phyloP scores from a whole-genome alignment of 208 protist genomes.

The Leishmania gerbilli region DNA sequence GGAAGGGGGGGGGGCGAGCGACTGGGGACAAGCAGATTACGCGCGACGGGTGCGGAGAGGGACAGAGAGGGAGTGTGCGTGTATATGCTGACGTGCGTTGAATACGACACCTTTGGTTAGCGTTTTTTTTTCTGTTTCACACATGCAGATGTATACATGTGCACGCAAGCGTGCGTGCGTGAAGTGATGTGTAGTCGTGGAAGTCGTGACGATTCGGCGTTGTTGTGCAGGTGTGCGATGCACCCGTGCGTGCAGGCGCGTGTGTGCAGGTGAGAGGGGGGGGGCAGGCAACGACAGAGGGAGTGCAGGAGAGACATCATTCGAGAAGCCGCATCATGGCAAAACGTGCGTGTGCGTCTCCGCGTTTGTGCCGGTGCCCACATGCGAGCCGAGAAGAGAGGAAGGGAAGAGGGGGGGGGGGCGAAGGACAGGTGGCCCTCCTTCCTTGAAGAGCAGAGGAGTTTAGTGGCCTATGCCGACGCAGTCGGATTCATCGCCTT shows the following conservation, averaged over 20 bases:
- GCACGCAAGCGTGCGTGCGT: background rate
- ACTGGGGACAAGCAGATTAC: background rate
- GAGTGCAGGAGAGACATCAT: background rate
- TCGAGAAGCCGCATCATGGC: background rate
- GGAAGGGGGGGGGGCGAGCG: background rate
- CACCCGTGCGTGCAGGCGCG: background rate
- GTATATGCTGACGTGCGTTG: background rate
- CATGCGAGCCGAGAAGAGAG: background rate
- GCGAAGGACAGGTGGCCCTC: no score
- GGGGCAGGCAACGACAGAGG: background rate
- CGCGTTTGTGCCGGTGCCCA: background rate
- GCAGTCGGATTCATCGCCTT: background rate
- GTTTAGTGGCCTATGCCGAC: no score
- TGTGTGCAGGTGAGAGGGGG: background rate
- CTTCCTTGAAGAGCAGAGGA: background rate
- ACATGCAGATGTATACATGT: no score
- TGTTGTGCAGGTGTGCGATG: background rate
- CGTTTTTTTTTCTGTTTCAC: background rate
- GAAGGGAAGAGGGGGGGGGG: background rate
- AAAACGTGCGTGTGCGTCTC: background rate
- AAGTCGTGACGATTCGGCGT: background rate
- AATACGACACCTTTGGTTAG: constrained; percentile 1
- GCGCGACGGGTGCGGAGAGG: background rate
- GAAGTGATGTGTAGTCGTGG: background rate
- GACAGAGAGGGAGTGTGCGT: background rate